Base-by-base conservation (phyloP, 306 rosid species). In the Acacia crassicarpa region DNA sequence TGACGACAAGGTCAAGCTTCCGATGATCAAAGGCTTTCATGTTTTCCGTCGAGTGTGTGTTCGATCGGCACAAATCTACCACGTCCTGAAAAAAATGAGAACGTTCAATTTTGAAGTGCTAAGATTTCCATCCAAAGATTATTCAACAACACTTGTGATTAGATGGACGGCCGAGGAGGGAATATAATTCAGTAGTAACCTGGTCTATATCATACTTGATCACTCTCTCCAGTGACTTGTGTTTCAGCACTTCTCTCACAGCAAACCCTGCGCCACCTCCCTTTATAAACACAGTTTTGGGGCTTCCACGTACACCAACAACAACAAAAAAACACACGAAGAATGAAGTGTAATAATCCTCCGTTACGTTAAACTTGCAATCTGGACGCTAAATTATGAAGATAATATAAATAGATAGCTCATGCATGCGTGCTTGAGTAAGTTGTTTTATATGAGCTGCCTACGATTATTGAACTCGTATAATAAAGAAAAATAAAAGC, bases 201-300 rank as follows among this genome's bases (percentile, higher is more conserved):
- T 93, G 89, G 82, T 95, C 99, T 20, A 93, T 95, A 13, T 95
- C 99, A 51, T 98, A 95, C 98, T 92, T 95, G 25, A 88, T 92
- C 19, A 95, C 93, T 81, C 85, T 90, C 67, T 89, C 97, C 56
- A 83, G 81, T 77, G 92, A 88, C 83, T 79, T 92, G 91, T 95
- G 99, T 79, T 86, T 93, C 63, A 95, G 96, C n/a, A 89, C 93
- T 92, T 95, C 99, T 75, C 98, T 95, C 23, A 97, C 99, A 6
- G 98, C 75, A 32, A 97, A 95, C 17, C 99, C 99, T 91, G 93
- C 99, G 27, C 99, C 99, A 68, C 99, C 99, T 49, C 99, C 99
- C 99, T 93, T 95, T 76, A 95, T 92, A 83, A 92, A 95, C 58
- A 92, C 82, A 30, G 44, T 85, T 74, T 87, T 89, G 20, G 99